Percentiles rank a stretch among this genome's conserved stretches.
Evolutionary conservation across 2,329 filamentous ascomycete genomes (phyloP).

Genomic region (Colletotrichum acutatum): DNA sequence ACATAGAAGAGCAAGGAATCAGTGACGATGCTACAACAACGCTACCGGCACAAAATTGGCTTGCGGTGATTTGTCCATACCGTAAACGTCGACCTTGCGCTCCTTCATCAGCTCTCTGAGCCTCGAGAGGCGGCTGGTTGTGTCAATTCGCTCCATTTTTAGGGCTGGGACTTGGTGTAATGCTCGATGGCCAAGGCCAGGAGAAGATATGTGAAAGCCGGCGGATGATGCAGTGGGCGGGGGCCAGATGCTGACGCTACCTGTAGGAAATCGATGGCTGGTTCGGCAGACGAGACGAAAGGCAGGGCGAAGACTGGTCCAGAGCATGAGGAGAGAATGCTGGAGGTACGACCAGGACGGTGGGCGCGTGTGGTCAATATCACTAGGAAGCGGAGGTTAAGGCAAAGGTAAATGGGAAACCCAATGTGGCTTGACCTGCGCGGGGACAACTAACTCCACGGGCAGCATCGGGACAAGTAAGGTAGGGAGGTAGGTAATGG

Average conservation of each 20-base stretch:
- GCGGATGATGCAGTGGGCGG: not conserved
- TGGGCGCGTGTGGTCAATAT: not conserved
- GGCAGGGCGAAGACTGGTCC: conserved; percentile 10
- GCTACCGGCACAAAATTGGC: not conserved
- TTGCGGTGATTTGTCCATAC: conserved; percentile 61
- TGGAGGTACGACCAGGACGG: not conserved
- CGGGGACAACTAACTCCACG: not conserved
- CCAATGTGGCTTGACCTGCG: not conserved
- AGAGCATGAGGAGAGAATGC: conserved; percentile 1
- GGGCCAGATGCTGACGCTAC: not conserved
- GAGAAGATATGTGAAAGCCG: not conserved
- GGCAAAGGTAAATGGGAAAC: not conserved
- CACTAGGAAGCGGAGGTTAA: not conserved
- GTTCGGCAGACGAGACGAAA: not conserved
- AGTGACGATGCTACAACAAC: conserved; percentile 44
- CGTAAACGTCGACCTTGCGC: conserved; percentile 89
- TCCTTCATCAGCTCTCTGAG: conserved; percentile 89
- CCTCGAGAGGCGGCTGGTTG: conserved; percentile 77
- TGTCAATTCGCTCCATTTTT: conserved; percentile 82
- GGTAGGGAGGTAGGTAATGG: not conserved
- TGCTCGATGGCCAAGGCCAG: conserved; percentile 10
- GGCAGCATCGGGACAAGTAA: not conserved
- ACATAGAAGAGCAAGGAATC: conserved; percentile 42
- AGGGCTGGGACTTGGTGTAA: conserved; percentile 34
- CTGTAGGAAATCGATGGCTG: too few relatives aligned